A percentile compares a stretch with the other conserved stretches of the same genome.
Evolutionary conservation across 139 green algal species (phyloP).

Genomic region (Limnomonas spitsbergensis): DNA sequence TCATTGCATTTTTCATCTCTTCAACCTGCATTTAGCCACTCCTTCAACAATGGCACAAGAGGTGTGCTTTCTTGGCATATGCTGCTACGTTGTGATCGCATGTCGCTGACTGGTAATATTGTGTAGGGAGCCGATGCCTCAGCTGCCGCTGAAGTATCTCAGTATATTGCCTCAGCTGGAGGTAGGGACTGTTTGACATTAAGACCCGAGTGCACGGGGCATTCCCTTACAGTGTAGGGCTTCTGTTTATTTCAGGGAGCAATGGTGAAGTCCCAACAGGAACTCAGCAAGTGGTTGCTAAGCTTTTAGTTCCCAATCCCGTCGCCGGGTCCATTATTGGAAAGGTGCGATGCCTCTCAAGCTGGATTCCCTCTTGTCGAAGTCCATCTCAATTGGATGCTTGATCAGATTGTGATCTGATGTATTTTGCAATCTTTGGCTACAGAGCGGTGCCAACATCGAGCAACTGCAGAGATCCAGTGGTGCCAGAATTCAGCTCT

Average conservation of each 20-base stretch:
- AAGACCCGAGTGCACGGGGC: background rate
- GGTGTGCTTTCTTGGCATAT: background rate
- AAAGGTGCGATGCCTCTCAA: slow-evolving; percentile 34
- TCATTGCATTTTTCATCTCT: slow-evolving; percentile 1
- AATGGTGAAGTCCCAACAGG: slow-evolving; percentile 31
- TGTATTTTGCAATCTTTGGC: no score
- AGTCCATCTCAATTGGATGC: no score
- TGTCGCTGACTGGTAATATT: background rate
- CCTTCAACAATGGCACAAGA: slow-evolving; percentile 2
- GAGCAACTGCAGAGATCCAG: slow-evolving; percentile 64
- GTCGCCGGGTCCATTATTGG: slow-evolving; percentile 62
- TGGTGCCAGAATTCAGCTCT: slow-evolving; percentile 62
- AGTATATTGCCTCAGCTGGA: slow-evolving; percentile 15
- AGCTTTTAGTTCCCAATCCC: slow-evolving; percentile 63
- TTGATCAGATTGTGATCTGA: no score
- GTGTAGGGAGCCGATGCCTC: background rate
- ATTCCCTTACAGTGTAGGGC: background rate
- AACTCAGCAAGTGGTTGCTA: slow-evolving; percentile 50
- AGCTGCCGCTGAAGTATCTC: slow-evolving; percentile 1
- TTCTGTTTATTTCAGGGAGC: slow-evolving; percentile 10
- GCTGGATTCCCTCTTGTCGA: no score
- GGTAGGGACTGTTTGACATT: background rate
- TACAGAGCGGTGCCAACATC: slow-evolving; percentile 52
- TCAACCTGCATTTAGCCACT: background rate
- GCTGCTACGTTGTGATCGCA: no score